Conservation (phyloP, 2,329 filamentous ascomycete genomes). For the Apiospora aurea region DNA sequence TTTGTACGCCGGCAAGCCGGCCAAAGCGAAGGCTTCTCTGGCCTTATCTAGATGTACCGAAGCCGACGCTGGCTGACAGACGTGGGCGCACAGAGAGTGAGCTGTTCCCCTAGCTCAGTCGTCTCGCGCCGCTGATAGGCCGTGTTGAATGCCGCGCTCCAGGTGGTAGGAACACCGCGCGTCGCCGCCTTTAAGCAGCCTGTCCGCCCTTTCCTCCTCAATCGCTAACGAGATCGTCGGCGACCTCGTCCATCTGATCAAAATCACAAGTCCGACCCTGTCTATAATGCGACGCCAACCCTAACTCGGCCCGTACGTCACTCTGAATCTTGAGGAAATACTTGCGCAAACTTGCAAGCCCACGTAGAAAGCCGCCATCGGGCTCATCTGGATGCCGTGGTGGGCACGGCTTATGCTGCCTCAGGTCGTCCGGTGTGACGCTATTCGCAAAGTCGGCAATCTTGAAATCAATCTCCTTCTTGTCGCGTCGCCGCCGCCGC, state of each 20-base stretch:
- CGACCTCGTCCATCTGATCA: slow-evolving; percentile 36
- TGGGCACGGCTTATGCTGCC: slow-evolving; percentile 72
- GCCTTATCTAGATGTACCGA: neutral
- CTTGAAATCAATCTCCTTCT: slow-evolving; percentile 83
- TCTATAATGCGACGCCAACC: slow-evolving; percentile 41
- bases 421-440: slow-evolving; percentile 83
- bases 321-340: slow-evolving; percentile 90
- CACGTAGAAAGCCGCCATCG: slow-evolving; percentile 88
- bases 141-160: neutral
- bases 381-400: slow-evolving; percentile 81
- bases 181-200: neutral
- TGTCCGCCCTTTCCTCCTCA: slow-evolving; percentile 23
- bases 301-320: slow-evolving; percentile 69
- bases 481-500: slow-evolving; percentile 54
- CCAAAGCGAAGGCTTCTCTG: slow-evolving; percentile 26
- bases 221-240: slow-evolving; percentile 38
- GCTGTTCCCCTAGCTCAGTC: neutral
- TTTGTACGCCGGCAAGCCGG: slow-evolving; percentile 14
- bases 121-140: slow-evolving; percentile 6
- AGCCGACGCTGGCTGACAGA: neutral
- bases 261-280: slow-evolving; percentile 31
- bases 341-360: slow-evolving; percentile 76
- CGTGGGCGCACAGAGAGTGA: neutral
- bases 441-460: slow-evolving; percentile 99
- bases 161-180: neutral